Evolutionary conservation across 805 yeast genomes (phyloP).

Genomic region (Barnettozyma botsteinii): DNA sequence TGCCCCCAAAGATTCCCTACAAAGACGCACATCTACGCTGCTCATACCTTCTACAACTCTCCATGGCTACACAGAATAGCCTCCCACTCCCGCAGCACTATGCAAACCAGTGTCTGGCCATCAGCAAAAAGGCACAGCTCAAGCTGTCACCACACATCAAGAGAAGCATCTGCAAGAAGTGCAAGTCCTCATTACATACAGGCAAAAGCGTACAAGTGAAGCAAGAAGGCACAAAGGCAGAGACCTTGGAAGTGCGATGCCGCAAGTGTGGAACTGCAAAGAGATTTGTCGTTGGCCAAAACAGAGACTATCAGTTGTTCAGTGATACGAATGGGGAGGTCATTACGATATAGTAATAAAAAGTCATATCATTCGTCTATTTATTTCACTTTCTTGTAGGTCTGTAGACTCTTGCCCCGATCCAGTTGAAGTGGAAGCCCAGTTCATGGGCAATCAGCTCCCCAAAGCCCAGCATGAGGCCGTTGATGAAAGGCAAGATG

Average conservation of each 20-base stretch:
- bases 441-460: constrained; percentile 91
- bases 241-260: constrained; percentile 46
- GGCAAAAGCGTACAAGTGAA: constrained; percentile 39
- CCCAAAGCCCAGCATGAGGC: constrained; percentile 94
- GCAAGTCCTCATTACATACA: constrained; percentile 47
- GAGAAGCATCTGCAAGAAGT: constrained; percentile 62
- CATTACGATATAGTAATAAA: neutral
- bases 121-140: constrained; percentile 40
- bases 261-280: constrained; percentile 42
- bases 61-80: neutral
- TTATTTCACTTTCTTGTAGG: neutral
- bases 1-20: neutral
- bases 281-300: constrained; percentile 57
- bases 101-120: neutral
- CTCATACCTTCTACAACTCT: constrained; percentile 6
- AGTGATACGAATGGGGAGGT: constrained; percentile 29
- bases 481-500: constrained; percentile 82
- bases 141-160: constrained; percentile 50
- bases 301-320: constrained; percentile 44
- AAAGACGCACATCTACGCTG: constrained; percentile 3
- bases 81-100: neutral
- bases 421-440: constrained; percentile 74
- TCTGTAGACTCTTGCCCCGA: constrained; percentile 52
- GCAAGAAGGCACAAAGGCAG: constrained; percentile 41
- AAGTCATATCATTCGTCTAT: neutral